Percentiles rank a stretch among this genome's conserved stretches.
Conservation (phyloP, 1,284 basidiomycete genomes). For the Ganoderma leucocontextum region DNA sequence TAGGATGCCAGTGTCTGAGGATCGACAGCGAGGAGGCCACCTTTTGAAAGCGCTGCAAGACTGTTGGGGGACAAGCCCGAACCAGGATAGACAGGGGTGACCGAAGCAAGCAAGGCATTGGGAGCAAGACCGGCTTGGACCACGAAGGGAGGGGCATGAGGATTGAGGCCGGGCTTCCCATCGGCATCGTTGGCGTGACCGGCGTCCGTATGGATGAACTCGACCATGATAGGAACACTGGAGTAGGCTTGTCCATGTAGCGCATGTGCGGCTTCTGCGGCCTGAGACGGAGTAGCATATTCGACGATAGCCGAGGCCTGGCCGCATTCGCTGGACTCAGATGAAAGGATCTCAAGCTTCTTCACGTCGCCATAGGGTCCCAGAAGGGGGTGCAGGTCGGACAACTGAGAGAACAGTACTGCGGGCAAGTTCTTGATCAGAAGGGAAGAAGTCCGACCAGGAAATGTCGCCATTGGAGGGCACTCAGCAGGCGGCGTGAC, state of each 20-base stretch:
- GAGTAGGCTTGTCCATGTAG: slow-evolving; percentile 70
- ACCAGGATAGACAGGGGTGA: slow-evolving; percentile 29
- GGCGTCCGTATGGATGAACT: slow-evolving; percentile 48
- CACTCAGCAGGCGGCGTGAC: slow-evolving; percentile 39
- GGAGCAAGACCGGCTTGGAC: slow-evolving; percentile 29
- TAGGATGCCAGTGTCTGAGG: slow-evolving; percentile 32
- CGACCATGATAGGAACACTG: slow-evolving; percentile 54
- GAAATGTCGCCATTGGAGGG: slow-evolving; percentile 23
- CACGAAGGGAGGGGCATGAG: slow-evolving; percentile 45
- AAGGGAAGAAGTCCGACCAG: slow-evolving; percentile 50
- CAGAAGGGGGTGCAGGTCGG: slow-evolving; percentile 76
- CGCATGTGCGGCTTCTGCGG: slow-evolving; percentile 67
- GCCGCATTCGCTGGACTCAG: slow-evolving; percentile 43
- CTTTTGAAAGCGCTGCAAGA: slow-evolving; percentile 28
- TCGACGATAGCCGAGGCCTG: slow-evolving; percentile 68
- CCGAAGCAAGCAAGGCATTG: slow-evolving; percentile 27
- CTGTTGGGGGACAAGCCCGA: slow-evolving; percentile 22
- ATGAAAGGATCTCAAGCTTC: slow-evolving; percentile 54
- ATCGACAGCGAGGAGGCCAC: slow-evolving; percentile 34
- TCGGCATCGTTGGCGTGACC: slow-evolving; percentile 29
- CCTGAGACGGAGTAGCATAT: slow-evolving; percentile 59
- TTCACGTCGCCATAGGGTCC: slow-evolving; percentile 76
- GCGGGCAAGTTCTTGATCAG: slow-evolving; percentile 72
- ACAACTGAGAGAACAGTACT: slow-evolving; percentile 68
- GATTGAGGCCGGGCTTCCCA: slow-evolving; percentile 42